A percentile compares a stretch with the other conserved stretches of the same genome.
phyloP scores from a whole-genome alignment of 2,329 filamentous ascomycete genomes.

The Colletotrichum simmondsii region DNA sequence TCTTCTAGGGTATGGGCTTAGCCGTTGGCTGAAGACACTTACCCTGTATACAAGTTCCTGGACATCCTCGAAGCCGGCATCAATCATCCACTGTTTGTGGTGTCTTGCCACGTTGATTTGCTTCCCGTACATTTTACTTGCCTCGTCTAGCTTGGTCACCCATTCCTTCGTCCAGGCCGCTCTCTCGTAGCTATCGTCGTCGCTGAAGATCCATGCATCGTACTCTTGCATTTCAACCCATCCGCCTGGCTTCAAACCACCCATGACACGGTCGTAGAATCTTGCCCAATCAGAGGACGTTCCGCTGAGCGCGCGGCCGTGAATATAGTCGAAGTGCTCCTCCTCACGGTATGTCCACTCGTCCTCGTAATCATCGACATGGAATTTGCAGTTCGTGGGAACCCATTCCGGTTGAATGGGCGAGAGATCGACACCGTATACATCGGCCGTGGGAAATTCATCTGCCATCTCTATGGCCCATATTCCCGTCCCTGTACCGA shows the following conservation, averaged over 20 bases:
- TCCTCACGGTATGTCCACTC: constrained; percentile 54
- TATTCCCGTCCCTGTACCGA: constrained; percentile 71
- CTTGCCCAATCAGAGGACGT: constrained; percentile 46
- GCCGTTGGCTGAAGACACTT: constrained; percentile 18
- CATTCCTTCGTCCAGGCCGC: constrained; percentile 52
- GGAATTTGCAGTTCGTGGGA: constrained; percentile 71
- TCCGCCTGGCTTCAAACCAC: constrained; percentile 46
- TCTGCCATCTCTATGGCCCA: constrained; percentile 62
- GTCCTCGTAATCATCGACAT: constrained; percentile 74
- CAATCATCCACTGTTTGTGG: constrained; percentile 50
- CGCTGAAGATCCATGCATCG: constrained; percentile 50
- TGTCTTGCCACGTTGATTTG: constrained; percentile 49
- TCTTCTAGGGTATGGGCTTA: fast-evolving
- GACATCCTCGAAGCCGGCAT: constrained; percentile 51
- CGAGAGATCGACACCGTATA: constrained; percentile 66
- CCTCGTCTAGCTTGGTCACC: constrained; percentile 48
- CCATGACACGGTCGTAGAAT: constrained; percentile 43
- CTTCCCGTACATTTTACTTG: constrained; percentile 50
- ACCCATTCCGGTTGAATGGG: constrained; percentile 68
- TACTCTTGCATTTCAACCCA: constrained; percentile 53
- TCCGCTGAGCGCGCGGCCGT: constrained; percentile 43
- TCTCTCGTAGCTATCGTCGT: constrained; percentile 49
- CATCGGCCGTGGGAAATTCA: constrained; percentile 56
- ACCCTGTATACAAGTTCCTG: constrained; percentile 43
- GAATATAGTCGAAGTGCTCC: constrained; percentile 48